Conservation (phyloP, 148 eudicot genomes). For the Rhododendron molle region DNA sequence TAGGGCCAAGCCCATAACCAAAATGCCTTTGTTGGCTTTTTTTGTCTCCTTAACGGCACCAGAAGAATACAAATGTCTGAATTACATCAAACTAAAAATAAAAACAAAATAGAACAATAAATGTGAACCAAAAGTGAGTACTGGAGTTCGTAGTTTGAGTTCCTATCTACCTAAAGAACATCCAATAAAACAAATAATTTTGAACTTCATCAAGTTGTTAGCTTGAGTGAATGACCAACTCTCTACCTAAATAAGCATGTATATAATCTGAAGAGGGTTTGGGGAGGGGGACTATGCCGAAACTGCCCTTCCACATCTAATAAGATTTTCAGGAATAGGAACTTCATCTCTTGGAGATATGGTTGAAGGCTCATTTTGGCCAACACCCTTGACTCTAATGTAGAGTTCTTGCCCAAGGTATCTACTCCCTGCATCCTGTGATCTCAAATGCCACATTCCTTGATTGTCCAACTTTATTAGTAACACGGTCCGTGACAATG, state of each 20-base stretch:
- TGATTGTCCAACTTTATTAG: conserved; percentile 18
- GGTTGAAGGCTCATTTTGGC: conserved; percentile 2
- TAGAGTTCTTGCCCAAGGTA: conserved; percentile 26
- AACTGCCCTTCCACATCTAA: conserved; percentile 16
- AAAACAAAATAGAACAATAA: neutral
- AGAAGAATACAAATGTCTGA: too few relatives aligned
- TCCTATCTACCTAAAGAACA: too few relatives aligned
- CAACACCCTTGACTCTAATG: conserved; percentile 18
- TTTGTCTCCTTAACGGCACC: too few relatives aligned
- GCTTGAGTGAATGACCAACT: too few relatives aligned
- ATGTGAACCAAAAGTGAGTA: neutral
- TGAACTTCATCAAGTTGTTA: too few relatives aligned
- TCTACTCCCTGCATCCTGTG: conserved; percentile 19
- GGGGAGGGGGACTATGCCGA: neutral
- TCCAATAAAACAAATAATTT: too few relatives aligned
- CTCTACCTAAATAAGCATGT: neutral
- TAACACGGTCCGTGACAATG: conserved; percentile 22
- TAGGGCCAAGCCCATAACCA: too few relatives aligned
- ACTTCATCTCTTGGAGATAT: conserved; percentile 16
- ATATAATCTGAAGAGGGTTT: neutral
- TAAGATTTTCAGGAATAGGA: conserved; percentile 19
- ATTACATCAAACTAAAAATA: neutral
- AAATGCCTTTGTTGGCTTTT: too few relatives aligned
- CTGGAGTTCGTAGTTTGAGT: too few relatives aligned
- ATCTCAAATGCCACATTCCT: conserved; percentile 29